phyloP scores from a whole-genome alignment of 495 filamentous ascomycete species.

The Penicillium antarcticum region DNA sequence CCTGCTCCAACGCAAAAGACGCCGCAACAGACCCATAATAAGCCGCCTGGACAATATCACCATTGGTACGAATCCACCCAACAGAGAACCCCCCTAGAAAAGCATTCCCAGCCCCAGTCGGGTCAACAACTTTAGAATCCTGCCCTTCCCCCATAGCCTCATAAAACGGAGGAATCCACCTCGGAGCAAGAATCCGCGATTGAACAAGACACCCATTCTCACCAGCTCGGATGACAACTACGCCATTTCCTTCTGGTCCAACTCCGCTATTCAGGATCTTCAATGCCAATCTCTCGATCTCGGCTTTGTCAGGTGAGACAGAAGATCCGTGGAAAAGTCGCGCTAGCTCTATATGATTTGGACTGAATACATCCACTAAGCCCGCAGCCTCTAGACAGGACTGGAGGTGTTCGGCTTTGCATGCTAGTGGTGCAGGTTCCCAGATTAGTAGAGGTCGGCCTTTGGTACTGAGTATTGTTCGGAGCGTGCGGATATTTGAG shows the following conservation, averaged over 20 bases:
- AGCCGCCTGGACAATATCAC: slow-evolving; percentile 18
- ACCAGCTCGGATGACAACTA: slow-evolving; percentile 28
- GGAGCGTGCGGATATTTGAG: slow-evolving; percentile 6
- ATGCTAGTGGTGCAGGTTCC: slow-evolving; percentile 33
- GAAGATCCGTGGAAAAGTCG: slow-evolving; percentile 12
- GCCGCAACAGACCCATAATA: slow-evolving; percentile 29
- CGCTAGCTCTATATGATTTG: slow-evolving; percentile 36
- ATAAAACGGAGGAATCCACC: slow-evolving; percentile 33
- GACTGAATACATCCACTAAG: slow-evolving; percentile 33
- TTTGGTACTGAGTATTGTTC: slow-evolving; percentile 4
- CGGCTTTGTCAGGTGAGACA: neutral
- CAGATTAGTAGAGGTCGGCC: slow-evolving; percentile 31
- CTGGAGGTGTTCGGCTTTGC: slow-evolving; percentile 18
- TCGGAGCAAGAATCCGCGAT: slow-evolving; percentile 1
- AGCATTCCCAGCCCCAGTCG: slow-evolving; percentile 37
- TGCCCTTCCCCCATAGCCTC: neutral
- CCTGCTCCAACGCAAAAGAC: slow-evolving; percentile 37
- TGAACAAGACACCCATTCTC: slow-evolving; percentile 28
- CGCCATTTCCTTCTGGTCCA: slow-evolving; percentile 15
- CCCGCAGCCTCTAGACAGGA: slow-evolving; percentile 16
- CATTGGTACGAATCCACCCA: slow-evolving; percentile 19
- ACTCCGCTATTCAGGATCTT: slow-evolving; percentile 18
- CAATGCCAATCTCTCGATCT: slow-evolving; percentile 23
- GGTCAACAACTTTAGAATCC: slow-evolving; percentile 21
- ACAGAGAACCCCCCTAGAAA: slow-evolving; percentile 35